These are phyloP conservation scores for Wallacemonas sp. DNA, from an alignment of 208 protist genomes.

Conservation along the genomic window DNA sequence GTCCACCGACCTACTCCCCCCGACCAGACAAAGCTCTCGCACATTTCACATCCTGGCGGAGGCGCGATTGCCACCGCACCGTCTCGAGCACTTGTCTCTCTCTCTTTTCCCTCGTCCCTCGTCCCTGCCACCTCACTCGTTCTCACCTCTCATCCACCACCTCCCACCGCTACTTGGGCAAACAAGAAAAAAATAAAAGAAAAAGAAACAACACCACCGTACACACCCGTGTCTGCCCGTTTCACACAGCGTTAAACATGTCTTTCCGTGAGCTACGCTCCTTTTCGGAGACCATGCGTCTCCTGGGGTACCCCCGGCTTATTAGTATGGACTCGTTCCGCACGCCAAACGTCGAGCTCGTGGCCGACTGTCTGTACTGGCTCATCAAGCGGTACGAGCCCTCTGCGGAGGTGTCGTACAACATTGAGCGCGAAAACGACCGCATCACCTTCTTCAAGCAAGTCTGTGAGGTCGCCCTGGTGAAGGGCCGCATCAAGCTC, in stretches of 20 bases:
- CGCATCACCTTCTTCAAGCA: slow-evolving; percentile 95
- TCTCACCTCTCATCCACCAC: too few relatives aligned
- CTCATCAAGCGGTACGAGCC: slow-evolving; percentile 94
- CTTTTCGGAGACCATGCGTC: slow-evolving; percentile 96
- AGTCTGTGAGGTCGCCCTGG: slow-evolving; percentile 77
- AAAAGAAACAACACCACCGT: background rate
- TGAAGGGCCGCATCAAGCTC: slow-evolving; percentile 91
- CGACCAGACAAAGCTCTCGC: background rate
- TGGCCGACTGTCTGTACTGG: slow-evolving; percentile 94
- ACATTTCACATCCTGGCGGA: too few relatives aligned
- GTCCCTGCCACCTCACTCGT: background rate
- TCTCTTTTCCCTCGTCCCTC: background rate
- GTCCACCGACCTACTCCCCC: background rate
- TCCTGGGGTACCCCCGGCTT: slow-evolving; percentile 93
- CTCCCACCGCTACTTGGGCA: too few relatives aligned
- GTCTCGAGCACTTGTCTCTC: background rate
- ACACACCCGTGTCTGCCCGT: too few relatives aligned
- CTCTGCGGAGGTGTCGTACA: slow-evolving; percentile 87
- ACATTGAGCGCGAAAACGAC: slow-evolving; percentile 90
- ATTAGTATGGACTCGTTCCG: slow-evolving; percentile 97
- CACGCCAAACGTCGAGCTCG: slow-evolving; percentile 95
- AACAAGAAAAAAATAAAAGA: too few relatives aligned
- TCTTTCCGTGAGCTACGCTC: slow-evolving; percentile 93
- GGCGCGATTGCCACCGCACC: too few relatives aligned
- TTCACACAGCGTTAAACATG: too few relatives aligned